Conservation (phyloP, 192 early-diverging fungal species). For the Pecoramyces ruminantium region DNA sequence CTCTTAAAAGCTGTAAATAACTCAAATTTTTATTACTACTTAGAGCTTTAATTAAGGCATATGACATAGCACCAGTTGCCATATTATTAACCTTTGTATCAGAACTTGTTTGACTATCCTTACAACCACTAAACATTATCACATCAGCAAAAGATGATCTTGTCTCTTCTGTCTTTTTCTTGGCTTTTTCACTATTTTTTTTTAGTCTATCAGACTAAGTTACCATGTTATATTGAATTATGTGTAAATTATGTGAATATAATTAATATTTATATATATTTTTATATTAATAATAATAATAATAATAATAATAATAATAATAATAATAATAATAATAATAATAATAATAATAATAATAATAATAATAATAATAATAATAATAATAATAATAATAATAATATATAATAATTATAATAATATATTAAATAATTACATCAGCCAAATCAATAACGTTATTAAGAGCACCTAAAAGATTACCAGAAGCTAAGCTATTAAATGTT, state of each 20-base stretch:
- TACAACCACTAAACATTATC: constrained; percentile 49
- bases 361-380: not conserved
- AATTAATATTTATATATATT: not conserved
- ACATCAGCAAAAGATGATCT: constrained; percentile 32
- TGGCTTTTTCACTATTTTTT: not conserved
- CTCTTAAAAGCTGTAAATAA: constrained; percentile 26
- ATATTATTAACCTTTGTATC: constrained; percentile 47
- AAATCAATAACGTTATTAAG: not conserved
- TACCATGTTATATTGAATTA: not conserved
- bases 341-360: not conserved
- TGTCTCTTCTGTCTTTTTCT: constrained; percentile 4
- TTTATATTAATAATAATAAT: not conserved
- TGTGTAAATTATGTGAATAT: not conserved
- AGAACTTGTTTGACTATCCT: constrained; percentile 48
- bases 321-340: not conserved
- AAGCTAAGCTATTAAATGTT: not conserved
- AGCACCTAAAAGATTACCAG: not conserved
- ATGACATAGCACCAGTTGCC: constrained; percentile 47
- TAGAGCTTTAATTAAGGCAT: constrained; percentile 36
- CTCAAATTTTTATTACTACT: constrained; percentile 9
- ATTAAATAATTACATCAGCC: constrained; percentile 9
- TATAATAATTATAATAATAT: not conserved
- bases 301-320: not conserved
- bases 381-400: not conserved
- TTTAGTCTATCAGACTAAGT: constrained; percentile 5